phyloP scores from a whole-genome alignment of 1,284 basidiomycete species.

The Macrocystidia cucumis region DNA sequence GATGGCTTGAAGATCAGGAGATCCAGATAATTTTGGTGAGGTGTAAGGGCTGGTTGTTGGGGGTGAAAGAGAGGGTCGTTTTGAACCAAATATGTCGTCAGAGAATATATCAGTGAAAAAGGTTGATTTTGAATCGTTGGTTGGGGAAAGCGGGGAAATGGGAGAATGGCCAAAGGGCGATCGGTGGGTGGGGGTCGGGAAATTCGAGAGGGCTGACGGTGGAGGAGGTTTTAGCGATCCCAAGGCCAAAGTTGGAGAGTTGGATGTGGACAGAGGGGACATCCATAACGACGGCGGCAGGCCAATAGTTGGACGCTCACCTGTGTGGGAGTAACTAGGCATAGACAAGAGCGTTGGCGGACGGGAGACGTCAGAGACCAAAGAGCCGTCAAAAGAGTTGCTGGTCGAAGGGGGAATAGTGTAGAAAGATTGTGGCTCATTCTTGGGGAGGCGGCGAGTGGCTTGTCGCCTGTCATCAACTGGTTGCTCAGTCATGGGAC shows the following conservation, averaged over 20 bases:
- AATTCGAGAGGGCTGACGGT: conserved; percentile 22
- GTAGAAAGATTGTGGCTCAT: no score
- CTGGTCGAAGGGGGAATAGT: conserved; percentile 12
- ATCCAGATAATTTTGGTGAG: conserved; percentile 58
- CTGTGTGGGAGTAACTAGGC: conserved; percentile 22
- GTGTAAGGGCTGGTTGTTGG: conserved; percentile 44
- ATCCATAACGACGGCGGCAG: conserved; percentile 77
- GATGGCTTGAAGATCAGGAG: conserved; percentile 49
- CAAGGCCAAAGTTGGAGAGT: conserved; percentile 18
- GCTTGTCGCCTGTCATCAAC: no score
- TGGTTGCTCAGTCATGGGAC: background rate
- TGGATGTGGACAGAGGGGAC: conserved; percentile 53
- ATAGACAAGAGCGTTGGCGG: conserved; percentile 15
- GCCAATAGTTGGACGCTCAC: conserved; percentile 45
- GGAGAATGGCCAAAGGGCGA: conserved; percentile 27
- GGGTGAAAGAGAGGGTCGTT: conserved; percentile 31
- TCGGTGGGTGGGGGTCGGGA: conserved; percentile 20
- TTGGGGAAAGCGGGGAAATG: conserved; percentile 27
- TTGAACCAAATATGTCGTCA: conserved; percentile 52
- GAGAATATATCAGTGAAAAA: conserved; percentile 66
- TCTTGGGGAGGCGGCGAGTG: no score
- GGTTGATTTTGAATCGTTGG: conserved; percentile 44
- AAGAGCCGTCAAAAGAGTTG: conserved; percentile 7
- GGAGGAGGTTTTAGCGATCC: conserved; percentile 21
- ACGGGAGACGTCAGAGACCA: conserved; percentile 8